Percentiles rank a stretch among this genome's conserved stretches.
These are phyloP conservation scores for Aspergillus jensenii DNA, from an alignment of 2,329 filamentous ascomycete species.

Conservation along the genomic window DNA sequence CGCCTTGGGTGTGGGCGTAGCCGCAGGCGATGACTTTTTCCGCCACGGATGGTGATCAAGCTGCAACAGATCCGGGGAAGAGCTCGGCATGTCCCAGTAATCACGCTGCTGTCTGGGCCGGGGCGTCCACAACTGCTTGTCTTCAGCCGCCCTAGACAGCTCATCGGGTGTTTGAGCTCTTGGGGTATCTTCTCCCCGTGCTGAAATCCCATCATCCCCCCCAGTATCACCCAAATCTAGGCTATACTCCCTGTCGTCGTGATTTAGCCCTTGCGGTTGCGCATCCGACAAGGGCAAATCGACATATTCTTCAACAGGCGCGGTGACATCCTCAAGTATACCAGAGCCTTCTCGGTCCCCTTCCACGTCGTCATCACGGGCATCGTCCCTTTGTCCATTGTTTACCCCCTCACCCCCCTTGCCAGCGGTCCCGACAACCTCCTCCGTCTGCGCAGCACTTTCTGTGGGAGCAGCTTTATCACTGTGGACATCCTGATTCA, in stretches of 20 bases:
- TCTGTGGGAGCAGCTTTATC: constrained; percentile 10
- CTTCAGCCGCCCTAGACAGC: background rate
- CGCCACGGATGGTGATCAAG: constrained; percentile 25
- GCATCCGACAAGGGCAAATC: constrained; percentile 1
- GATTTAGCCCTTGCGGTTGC: background rate
- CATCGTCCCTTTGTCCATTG: background rate
- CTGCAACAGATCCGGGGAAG: constrained; percentile 41
- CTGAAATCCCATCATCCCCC: background rate
- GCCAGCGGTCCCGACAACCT: background rate
- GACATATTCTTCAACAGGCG: background rate
- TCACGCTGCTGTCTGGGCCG: constrained; percentile 12
- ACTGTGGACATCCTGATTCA: constrained; percentile 9
- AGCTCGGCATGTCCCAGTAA: constrained; percentile 30
- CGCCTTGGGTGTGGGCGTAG: constrained; percentile 1
- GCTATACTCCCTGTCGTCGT: background rate
- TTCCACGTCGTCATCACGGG: background rate
- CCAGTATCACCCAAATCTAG: background rate
- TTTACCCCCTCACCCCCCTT: background rate
- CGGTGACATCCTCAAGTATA: background rate
- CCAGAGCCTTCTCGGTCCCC: background rate
- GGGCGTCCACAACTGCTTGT: constrained; percentile 14
- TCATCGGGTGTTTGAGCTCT: background rate
- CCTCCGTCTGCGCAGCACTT: background rate
- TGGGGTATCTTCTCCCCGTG: background rate
- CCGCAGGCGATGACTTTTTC: constrained; percentile 5